A percentile compares a stretch with the other conserved stretches of the same genome.
Evolutionary conservation across 768 basidiomycete species (phyloP).

Genomic region (Leucocoprinus sp.): DNA sequence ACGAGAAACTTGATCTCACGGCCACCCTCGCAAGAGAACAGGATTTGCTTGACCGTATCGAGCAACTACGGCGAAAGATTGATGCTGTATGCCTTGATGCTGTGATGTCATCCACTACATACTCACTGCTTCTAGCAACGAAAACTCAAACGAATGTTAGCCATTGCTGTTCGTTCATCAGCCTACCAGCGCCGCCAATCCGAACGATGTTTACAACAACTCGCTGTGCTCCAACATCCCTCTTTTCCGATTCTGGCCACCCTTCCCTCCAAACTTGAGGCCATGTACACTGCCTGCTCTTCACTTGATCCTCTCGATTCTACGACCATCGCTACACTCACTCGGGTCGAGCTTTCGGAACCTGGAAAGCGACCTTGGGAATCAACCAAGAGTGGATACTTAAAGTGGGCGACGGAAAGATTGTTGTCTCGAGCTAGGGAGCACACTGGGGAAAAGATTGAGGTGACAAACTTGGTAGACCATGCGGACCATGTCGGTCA

Average conservation of each 20-base stretch:
- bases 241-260: background rate
- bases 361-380: slow-evolving; percentile 11
- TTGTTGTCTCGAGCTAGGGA: background rate
- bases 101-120: background rate
- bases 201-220: background rate
- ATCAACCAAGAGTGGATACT: slow-evolving; percentile 10
- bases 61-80: slow-evolving; percentile 55
- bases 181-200: background rate
- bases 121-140: slow-evolving; percentile 5
- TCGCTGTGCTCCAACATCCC: slow-evolving; percentile 7
- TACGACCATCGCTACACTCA: slow-evolving; percentile 3
- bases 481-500: slow-evolving; percentile 1
- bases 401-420: slow-evolving; percentile 7
- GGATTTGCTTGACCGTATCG: slow-evolving; percentile 59
- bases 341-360: slow-evolving; percentile 6
- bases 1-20: slow-evolving; percentile 61
- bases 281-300: slow-evolving; percentile 7
- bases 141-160: background rate
- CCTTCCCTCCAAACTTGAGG: slow-evolving; percentile 3
- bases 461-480: background rate
- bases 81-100: slow-evolving; percentile 42
- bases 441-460: background rate
- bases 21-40: slow-evolving; percentile 48
- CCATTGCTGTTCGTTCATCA: background rate
- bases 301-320: slow-evolving; percentile 6